Conservation (phyloP, 495 filamentous ascomycete species). For the Aspergillus sclerotioniger region DNA sequence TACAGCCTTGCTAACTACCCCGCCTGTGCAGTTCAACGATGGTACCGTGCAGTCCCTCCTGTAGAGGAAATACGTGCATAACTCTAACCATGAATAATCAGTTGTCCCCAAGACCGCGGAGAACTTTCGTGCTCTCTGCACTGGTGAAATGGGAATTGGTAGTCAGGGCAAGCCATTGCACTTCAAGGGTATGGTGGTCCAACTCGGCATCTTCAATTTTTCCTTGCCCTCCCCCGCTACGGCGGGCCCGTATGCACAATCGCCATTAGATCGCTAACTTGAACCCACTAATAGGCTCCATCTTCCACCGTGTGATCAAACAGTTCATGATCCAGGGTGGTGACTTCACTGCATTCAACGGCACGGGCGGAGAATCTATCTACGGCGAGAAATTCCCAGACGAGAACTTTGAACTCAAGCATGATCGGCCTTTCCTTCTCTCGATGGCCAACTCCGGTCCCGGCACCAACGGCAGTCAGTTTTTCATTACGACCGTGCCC, state of each 20-base stretch:
- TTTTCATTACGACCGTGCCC: constrained; percentile 93
- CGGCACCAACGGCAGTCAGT: constrained; percentile 92
- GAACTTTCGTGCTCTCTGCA: constrained; percentile 95
- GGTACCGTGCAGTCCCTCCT: constrained; percentile 36
- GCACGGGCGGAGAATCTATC: constrained; percentile 95
- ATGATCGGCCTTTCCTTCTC: constrained; percentile 90
- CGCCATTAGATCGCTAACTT: background rate
- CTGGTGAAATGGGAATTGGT: constrained; percentile 85
- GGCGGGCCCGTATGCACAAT: background rate
- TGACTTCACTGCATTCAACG: constrained; percentile 95
- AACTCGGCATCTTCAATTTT: background rate
- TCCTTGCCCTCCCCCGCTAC: constrained; percentile 11
- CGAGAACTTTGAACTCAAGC: constrained; percentile 92
- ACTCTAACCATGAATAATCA: constrained; percentile 30
- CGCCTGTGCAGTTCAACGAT: constrained; percentile 64
- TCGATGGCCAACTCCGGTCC: constrained; percentile 98
- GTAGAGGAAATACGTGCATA: background rate
- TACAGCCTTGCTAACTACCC: constrained; percentile 19
- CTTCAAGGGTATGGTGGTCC: constrained; percentile 48
- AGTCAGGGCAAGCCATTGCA: constrained; percentile 81
- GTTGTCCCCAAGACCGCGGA: constrained; percentile 88
- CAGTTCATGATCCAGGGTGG: constrained; percentile 99
- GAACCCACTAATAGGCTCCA: constrained; percentile 51
- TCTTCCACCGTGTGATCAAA: constrained; percentile 98
- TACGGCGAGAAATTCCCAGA: constrained; percentile 98